phyloP scores from a whole-genome alignment of 768 basidiomycete genomes.

The Tulasnella sp. region DNA sequence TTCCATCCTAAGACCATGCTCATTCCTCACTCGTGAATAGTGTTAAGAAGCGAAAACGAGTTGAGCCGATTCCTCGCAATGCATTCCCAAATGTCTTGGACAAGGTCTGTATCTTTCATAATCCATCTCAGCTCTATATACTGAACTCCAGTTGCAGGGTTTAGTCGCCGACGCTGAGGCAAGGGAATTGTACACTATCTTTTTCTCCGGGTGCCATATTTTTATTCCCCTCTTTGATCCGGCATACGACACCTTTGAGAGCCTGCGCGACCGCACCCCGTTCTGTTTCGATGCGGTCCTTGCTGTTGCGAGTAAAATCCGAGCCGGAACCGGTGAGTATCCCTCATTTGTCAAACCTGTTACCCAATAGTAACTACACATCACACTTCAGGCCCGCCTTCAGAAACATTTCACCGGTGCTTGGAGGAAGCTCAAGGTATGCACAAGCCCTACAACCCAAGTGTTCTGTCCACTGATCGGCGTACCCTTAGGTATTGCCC shows the following conservation, averaged over 20 bases:
- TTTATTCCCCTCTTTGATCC: constrained; percentile 95
- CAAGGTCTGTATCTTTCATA: constrained; percentile 38
- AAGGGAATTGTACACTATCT: constrained; percentile 87
- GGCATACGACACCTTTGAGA: constrained; percentile 84
- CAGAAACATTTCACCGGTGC: constrained; percentile 77
- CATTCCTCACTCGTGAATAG: constrained; percentile 22
- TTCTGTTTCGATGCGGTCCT: constrained; percentile 94
- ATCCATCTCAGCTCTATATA: constrained; percentile 8
- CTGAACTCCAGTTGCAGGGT: constrained; percentile 37
- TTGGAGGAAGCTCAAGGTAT: constrained; percentile 78
- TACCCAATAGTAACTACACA: not conserved
- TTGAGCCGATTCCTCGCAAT: constrained; percentile 71
- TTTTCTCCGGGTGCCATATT: constrained; percentile 91
- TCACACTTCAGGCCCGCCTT: constrained; percentile 37
- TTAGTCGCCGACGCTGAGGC: constrained; percentile 78
- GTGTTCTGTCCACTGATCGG: not conserved
- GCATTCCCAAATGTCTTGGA: constrained; percentile 84
- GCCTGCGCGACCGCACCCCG: constrained; percentile 80
- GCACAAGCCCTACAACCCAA: not conserved
- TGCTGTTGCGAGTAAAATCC: constrained; percentile 83
- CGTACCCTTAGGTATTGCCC: constrained; percentile 49
- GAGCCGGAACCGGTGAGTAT: constrained; percentile 60
- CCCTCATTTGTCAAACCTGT: not conserved
- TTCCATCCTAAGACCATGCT: constrained; percentile 2
- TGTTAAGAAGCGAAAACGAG: constrained; percentile 73